These are phyloP conservation scores for Tephrocybe sp. DNA, from an alignment of 768 basidiomycete species.

Conservation along the genomic window DNA sequence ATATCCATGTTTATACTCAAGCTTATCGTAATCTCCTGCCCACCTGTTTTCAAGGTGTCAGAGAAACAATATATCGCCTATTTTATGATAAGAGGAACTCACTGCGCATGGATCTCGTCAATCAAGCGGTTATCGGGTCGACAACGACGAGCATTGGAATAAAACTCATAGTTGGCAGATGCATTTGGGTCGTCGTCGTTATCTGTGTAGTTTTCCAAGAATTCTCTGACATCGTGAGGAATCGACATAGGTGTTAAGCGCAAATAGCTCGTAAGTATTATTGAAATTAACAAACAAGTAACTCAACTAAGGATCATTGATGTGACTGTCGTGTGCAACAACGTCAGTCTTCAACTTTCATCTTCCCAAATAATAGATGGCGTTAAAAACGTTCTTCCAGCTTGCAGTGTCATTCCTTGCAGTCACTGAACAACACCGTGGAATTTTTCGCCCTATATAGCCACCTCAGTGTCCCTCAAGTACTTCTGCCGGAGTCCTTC, in stretches of 20 bases:
- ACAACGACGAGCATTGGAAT: slow-evolving; percentile 53
- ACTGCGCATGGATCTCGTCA: slow-evolving; percentile 63
- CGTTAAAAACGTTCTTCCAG: too few relatives aligned
- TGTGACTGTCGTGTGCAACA: not conserved
- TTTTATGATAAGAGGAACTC: slow-evolving; percentile 14
- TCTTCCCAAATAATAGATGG: too few relatives aligned
- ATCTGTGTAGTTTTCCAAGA: slow-evolving; percentile 52
- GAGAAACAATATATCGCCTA: not conserved
- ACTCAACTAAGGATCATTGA: not conserved
- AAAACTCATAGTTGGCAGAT: slow-evolving; percentile 58
- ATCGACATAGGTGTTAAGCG: slow-evolving; percentile 32
- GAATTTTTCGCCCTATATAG: too few relatives aligned
- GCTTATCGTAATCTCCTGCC: slow-evolving; percentile 55
- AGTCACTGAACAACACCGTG: too few relatives aligned
- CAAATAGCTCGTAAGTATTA: not conserved
- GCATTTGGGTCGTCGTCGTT: slow-evolving; percentile 33
- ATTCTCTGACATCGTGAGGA: slow-evolving; percentile 55
- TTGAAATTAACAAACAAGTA: not conserved
- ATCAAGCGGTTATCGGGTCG: slow-evolving; percentile 59
- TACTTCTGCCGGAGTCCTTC: too few relatives aligned
- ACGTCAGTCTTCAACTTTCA: not conserved
- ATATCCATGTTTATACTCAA: slow-evolving; percentile 70
- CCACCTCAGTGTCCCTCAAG: too few relatives aligned
- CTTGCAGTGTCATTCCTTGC: too few relatives aligned
- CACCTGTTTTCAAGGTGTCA: slow-evolving; percentile 43